These are phyloP conservation scores for Colletotrichum siamense DNA, from an alignment of 2,329 filamentous ascomycete genomes.

Conservation along the genomic window DNA sequence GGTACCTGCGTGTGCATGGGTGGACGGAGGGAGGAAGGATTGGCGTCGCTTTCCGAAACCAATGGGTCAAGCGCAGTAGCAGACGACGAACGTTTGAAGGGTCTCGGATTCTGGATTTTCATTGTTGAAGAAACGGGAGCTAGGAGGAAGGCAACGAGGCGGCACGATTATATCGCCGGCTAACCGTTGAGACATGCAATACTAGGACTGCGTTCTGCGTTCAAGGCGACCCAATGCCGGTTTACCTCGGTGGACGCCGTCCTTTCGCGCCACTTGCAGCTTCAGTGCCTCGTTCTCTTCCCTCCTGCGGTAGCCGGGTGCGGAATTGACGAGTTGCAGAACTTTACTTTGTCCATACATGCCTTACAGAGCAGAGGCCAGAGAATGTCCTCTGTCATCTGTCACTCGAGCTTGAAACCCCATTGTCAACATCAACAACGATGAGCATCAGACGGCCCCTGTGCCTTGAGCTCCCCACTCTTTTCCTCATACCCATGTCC, in stretches of 20 bases:
- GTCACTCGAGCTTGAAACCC: neutral
- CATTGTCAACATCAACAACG: neutral
- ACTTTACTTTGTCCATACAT: neutral
- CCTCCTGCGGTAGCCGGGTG: neutral
- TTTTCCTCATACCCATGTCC: neutral
- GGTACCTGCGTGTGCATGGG: slow-evolving; percentile 1
- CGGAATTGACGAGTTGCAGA: neutral
- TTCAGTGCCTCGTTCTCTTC: neutral
- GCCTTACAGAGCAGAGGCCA: neutral
- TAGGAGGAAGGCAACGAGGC: neutral
- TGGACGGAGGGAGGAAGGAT: neutral
- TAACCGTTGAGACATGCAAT: neutral
- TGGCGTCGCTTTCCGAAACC: neutral
- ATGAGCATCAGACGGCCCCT: neutral
- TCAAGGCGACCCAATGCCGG: neutral
- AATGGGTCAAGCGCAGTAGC: neutral
- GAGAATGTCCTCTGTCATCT: neutral
- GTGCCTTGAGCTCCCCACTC: neutral
- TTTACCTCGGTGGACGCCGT: neutral
- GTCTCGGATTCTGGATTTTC: neutral
- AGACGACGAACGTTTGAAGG: neutral
- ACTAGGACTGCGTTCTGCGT: neutral
- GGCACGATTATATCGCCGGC: neutral
- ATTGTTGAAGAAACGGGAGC: neutral
- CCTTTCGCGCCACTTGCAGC: neutral